phyloP scores from a whole-genome alignment of 2,329 filamentous ascomycete species.

The Fusarium goolgardi region DNA sequence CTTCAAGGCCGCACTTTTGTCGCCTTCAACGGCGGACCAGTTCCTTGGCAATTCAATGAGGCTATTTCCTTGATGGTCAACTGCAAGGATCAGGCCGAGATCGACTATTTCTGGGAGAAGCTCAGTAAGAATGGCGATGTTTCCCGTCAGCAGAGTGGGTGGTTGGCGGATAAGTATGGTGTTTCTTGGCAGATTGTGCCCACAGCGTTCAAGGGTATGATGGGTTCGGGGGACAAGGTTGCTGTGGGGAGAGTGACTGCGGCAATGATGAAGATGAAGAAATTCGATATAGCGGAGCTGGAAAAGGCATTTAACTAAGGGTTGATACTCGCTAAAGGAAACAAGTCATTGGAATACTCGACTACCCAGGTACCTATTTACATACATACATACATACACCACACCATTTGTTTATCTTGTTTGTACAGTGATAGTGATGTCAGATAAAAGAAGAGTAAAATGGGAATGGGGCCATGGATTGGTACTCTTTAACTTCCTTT shows the following conservation, averaged over 20 bases:
- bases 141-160: conserved; percentile 56
- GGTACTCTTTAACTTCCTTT: neutral
- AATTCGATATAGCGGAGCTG: conserved; percentile 56
- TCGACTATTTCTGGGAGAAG: conserved; percentile 61
- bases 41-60: conserved; percentile 53
- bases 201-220: conserved; percentile 50
- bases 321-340: neutral
- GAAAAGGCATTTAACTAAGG: conserved; percentile 49
- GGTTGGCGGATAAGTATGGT: conserved; percentile 60
- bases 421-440: neutral
- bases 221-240: conserved; percentile 51
- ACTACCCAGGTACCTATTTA: too few species aligned
- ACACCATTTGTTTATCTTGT: neutral
- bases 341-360: too few species aligned
- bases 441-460: neutral
- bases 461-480: neutral
- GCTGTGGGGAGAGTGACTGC: conserved; percentile 48
- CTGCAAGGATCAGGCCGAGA: conserved; percentile 59
- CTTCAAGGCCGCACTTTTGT: conserved; percentile 56
- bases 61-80: conserved; percentile 59
- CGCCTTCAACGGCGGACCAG: conserved; percentile 58
- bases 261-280: conserved; percentile 58
- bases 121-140: conserved; percentile 55
- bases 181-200: conserved; percentile 62
- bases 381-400: too few species aligned